Evolutionary conservation across 1,284 basidiomycete genomes (phyloP), one percentile per base, ranked within the genome.

Genomic region (Schizopora paradoxa): DNA sequence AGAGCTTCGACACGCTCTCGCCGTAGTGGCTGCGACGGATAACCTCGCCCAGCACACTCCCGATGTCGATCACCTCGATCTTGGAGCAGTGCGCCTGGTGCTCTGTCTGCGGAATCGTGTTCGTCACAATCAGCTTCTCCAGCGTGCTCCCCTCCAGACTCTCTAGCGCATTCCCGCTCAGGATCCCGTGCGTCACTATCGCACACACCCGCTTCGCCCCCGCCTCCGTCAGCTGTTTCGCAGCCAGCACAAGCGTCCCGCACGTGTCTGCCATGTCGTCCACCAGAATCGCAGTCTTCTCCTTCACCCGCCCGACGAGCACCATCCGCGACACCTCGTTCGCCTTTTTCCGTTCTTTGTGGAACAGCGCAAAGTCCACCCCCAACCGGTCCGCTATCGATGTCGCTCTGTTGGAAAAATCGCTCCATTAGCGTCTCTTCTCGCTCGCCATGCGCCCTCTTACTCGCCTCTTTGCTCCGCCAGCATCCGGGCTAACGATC

Each of bases 181-280:
- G 73, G 52, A 99, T 97, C 27, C 96, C 96, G 66, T 99, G 96
- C 34, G 96, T 99, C 49, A 98, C 96, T 61, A 99, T 84, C 50
- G 91, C 96, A 60, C 86, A 86, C 47, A 96, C 88, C 62, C 82
- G 81, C 36, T 73, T 67, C 8, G 93, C 95, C 2, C 96, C 96
- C 6, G 91, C 91, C 61, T 98, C 92, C 37, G 86, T 71, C 34
- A 99, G 77, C 58, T 95, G 90, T 54, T 81, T 73, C 3, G 96
- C 89, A 1, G 96, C 96, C 31, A 97, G 76, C 56, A 91, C 93
- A 45, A 99, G 77, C 48, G 96, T 99, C 34, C 96, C 96, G 62
- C 96, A 99, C 33, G 96, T 99, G 67, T 99, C 96, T 42, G 96
- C 93, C 96, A 99, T 99, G 71, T 99, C 96, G 74, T 99, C 96